phyloP scores from a whole-genome alignment of 768 basidiomycete species.

The Trametes cubensis region DNA sequence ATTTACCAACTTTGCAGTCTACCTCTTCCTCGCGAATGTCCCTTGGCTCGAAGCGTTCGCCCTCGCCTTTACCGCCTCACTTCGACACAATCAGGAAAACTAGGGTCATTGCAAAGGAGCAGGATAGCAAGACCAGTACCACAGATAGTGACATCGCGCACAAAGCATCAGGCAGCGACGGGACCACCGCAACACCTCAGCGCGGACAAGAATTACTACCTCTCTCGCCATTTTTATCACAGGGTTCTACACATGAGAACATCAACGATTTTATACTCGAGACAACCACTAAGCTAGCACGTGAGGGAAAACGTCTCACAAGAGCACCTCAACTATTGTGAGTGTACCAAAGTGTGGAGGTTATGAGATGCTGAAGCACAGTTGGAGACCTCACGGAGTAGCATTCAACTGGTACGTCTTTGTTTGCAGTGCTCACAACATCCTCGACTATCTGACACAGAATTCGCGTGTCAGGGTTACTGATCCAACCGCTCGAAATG shows the following conservation, averaged over 20 bases:
- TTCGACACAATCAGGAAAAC: constrained; percentile 12
- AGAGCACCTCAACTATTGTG: constrained; percentile 25
- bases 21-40: constrained; percentile 1
- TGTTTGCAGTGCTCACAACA: too few species aligned
- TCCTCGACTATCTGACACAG: too few species aligned
- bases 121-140: not conserved
- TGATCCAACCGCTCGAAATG: constrained; percentile 17
- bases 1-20: not conserved
- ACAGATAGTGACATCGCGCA: not conserved
- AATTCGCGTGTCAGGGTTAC: constrained; percentile 10
- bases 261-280: constrained; percentile 24
- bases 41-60: constrained; percentile 11
- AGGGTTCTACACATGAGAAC: not conserved
- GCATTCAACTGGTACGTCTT: constrained; percentile 24
- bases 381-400: constrained; percentile 21
- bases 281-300: constrained; percentile 18
- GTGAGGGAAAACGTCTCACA: constrained; percentile 22
- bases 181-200: not conserved
- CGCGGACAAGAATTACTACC: constrained; percentile 14
- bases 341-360: constrained; percentile 3
- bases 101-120: not conserved
- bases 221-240: not conserved
- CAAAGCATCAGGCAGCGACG: not conserved
- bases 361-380: not conserved
- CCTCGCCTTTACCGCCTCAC: constrained; percentile 12